Evolutionary conservation across 2,329 filamentous ascomycete genomes (phyloP), one percentile per base, ranked within the genome.

Genomic region (Incumbomyces delicatus): DNA sequence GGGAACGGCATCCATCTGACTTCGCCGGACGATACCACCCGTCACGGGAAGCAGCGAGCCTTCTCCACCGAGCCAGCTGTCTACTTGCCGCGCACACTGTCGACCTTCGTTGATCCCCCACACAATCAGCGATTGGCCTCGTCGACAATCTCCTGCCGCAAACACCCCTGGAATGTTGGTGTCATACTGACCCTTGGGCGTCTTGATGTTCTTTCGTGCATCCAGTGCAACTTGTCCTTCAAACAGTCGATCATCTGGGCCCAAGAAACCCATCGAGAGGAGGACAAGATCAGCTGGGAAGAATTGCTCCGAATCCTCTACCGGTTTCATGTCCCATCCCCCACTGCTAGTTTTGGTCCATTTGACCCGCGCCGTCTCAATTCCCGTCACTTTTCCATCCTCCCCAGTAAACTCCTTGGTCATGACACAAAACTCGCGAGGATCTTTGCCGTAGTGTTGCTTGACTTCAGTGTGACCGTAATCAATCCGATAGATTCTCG

Each of bases 71-170:
- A 96, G 82, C 74, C 80, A 95, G 44, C 87, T 67, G 65, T 96
- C 90, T 47, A 95, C 85, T 66, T 96, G 89, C 52, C 90, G 85
- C 60, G 90, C 90, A 58, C 85, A 83, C 72, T 92, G 86, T 58
- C 90, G 85, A 60, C 90, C 90, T 71, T 96, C 90, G 64, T 96
- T 96, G 74, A 96, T 96, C 64, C 89, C 90, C 87, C 89, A 96
- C 56, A 96, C 89, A 67, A 96, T 95, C 49, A 96, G 74, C 47
- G 87, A 94, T 71, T 96, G 90, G 47, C 90, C 90, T 61, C 90
- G 84, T 51, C 89, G 85, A 68, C 90, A 95, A 68, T 96, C 90
- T 69, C 90, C 90, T 51, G 90, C 90, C 51, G 90, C 88, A 65
- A 95, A 95, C 44, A 95, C 81, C 53, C 89, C 90, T 13, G 85